Conservation (phyloP, 2,329 filamentous ascomycete genomes). For the Alternaria angustiovoidea region DNA sequence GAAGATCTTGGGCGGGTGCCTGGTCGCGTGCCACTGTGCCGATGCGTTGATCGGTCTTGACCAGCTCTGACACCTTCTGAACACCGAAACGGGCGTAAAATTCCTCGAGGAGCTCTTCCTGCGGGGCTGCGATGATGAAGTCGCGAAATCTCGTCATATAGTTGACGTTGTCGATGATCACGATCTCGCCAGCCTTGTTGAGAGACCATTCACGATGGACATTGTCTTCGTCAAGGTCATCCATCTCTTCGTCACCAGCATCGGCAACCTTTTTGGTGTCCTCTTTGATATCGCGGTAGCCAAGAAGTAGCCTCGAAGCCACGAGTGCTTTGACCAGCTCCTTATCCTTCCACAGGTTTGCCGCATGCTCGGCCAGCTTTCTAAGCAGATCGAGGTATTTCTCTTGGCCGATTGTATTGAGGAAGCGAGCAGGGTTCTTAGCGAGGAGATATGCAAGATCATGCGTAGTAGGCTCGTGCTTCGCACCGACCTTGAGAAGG, state of each 20-base stretch:
- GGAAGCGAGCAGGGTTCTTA: conserved; percentile 80
- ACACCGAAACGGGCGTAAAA: conserved; percentile 87
- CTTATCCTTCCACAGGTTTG: conserved; percentile 78
- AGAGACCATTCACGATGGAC: conserved; percentile 77
- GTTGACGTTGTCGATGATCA: conserved; percentile 59
- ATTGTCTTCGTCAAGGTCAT: conserved; percentile 57
- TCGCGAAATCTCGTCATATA: conserved; percentile 87
- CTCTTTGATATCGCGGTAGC: conserved; percentile 75
- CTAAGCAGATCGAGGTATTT: conserved; percentile 87
- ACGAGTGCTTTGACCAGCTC: conserved; percentile 80
- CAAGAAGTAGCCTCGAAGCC: conserved; percentile 78
- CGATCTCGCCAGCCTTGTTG: conserved; percentile 78
- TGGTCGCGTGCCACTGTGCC: conserved; percentile 73
- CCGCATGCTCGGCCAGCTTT: conserved; percentile 77
- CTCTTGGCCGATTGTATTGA: conserved; percentile 81
- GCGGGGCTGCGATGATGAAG: conserved; percentile 82
- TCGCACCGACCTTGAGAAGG: conserved; percentile 85
- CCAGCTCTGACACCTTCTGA: conserved; percentile 75
- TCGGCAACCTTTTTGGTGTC: conserved; percentile 56
- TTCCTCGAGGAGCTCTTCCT: conserved; percentile 84
- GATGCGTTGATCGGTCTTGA: conserved; percentile 79
- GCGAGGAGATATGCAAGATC: conserved; percentile 88
- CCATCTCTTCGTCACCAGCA: conserved; percentile 51
- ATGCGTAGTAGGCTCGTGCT: conserved; percentile 84
- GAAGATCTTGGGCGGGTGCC: conserved; percentile 71